These are phyloP conservation scores for Verticillium albo-atrum DNA, from an alignment of 2,329 filamentous ascomycete genomes.

Conservation along the genomic window DNA sequence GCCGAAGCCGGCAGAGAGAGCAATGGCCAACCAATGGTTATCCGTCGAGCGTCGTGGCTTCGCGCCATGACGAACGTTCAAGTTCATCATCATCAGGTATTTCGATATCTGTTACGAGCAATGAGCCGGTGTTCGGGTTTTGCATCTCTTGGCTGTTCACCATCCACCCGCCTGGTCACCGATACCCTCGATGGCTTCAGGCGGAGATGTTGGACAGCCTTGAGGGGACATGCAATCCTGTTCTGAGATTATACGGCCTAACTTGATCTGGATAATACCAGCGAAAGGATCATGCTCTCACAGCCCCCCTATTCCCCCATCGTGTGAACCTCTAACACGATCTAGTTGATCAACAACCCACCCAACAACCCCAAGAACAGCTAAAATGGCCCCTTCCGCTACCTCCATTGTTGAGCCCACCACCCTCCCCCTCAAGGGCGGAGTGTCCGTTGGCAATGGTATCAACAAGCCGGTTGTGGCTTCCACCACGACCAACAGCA, in stretches of 20 bases:
- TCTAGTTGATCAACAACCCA: background rate
- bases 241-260: conserved; percentile 88
- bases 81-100: conserved; percentile 4
- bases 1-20: background rate
- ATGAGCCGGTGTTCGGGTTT: conserved; percentile 5
- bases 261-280: conserved; percentile 99
- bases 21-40: conserved; percentile 1
- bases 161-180: background rate
- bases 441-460: conserved; percentile 58
- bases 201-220: background rate
- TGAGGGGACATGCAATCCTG: background rate
- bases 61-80: conserved; percentile 1
- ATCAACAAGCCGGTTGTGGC: conserved; percentile 24
- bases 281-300: conserved; percentile 97
- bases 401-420: conserved; percentile 36
- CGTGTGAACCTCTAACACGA: background rate
- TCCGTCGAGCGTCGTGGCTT: background rate
- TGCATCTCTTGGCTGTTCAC: background rate
- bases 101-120: conserved; percentile 1
- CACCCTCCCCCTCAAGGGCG: conserved; percentile 49
- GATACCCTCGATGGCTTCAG: background rate
- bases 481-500: conserved; percentile 33
- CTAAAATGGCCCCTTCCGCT: conserved; percentile 71
- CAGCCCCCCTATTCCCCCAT: conserved; percentile 27
- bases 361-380: conserved; percentile 20